These are phyloP conservation scores for Eutrema japonicum DNA, from an alignment of 345 rosid genomes.

Conservation along the genomic window DNA sequence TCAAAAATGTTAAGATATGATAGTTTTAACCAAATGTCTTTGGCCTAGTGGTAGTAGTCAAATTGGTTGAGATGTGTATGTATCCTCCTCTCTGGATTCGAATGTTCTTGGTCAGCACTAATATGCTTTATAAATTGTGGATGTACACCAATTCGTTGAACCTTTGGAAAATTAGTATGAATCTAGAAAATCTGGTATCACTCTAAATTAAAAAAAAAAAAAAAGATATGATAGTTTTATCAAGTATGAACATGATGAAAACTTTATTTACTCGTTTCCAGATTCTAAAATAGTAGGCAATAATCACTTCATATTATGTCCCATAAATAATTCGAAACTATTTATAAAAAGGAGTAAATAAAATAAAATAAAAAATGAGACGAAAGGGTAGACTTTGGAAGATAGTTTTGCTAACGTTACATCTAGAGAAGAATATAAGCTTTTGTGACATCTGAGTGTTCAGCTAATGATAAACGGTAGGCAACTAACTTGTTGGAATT, in stretches of 20 bases:
- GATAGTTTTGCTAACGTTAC: conserved; percentile 36
- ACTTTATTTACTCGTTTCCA: conserved; percentile 11
- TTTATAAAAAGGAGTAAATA: background rate
- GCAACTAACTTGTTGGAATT: conserved; percentile 42
- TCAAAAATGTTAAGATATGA: conserved; percentile 19
- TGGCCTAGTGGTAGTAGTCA: too few relatives aligned
- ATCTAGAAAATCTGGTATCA: too few relatives aligned
- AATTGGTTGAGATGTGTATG: too few relatives aligned
- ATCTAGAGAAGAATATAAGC: conserved; percentile 40
- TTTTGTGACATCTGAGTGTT: conserved; percentile 18
- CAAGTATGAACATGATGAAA: conserved; percentile 26
- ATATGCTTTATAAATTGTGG: too few relatives aligned
- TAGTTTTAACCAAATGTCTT: too few relatives aligned
- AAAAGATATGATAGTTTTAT: conserved; percentile 23
- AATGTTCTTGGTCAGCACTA: too few relatives aligned
- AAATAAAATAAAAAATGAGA: background rate
- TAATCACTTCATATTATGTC: conserved; percentile 20
- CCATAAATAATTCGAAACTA: conserved; percentile 3
- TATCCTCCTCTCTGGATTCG: too few relatives aligned
- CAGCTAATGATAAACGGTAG: conserved; percentile 37
- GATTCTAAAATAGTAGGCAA: conserved; percentile 24
- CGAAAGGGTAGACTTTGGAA: conserved; percentile 29
- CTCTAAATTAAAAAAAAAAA: too few relatives aligned
- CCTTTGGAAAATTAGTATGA: too few relatives aligned
- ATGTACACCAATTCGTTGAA: too few relatives aligned